phyloP scores from a whole-genome alignment of 1,139 yeast species.

The Candida sanyaensis region DNA sequence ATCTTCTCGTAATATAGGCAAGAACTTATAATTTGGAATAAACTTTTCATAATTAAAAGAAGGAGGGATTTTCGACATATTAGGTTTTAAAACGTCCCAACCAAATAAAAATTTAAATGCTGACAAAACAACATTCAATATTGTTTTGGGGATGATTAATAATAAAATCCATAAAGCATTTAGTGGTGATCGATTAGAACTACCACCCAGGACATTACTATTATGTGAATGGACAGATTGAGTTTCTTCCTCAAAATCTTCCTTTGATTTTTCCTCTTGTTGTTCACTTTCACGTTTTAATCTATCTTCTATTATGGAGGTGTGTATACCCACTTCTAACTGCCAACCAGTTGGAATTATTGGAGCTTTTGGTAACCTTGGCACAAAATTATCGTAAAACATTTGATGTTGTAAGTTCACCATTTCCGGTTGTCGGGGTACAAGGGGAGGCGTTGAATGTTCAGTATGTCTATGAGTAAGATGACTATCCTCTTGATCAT shows the following conservation, averaged over 20 bases:
- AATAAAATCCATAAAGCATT: constrained; percentile 44
- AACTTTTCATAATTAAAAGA: constrained; percentile 25
- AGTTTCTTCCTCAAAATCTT: constrained; percentile 8
- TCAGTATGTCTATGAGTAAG: constrained; percentile 6
- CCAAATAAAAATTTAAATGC: constrained; percentile 36
- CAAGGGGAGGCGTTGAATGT: background rate
- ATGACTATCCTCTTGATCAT: constrained; percentile 13
- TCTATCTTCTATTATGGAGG: constrained; percentile 25
- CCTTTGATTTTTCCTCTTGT: constrained; percentile 5
- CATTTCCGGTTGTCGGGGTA: constrained; percentile 10
- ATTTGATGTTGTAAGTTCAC: constrained; percentile 37
- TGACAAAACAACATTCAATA: constrained; percentile 36
- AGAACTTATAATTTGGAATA: constrained; percentile 17
- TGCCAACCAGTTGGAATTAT: constrained; percentile 44
- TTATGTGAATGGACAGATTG: constrained; percentile 4
- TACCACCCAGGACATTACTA: background rate
- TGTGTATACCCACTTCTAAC: constrained; percentile 47
- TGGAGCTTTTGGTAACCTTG: constrained; percentile 46
- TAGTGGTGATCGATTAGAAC: constrained; percentile 11
- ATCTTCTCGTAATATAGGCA: constrained; percentile 7
- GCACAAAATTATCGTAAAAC: constrained; percentile 36
- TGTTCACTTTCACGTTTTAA: constrained; percentile 7
- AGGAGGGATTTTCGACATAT: constrained; percentile 24
- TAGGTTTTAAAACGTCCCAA: constrained; percentile 13
- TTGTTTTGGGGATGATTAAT: constrained; percentile 46